Percentiles rank a stretch among this genome's conserved stretches.
These are phyloP conservation scores for Euphorbia tirucalli DNA, from an alignment of 345 rosid species.

Conservation along the genomic window DNA sequence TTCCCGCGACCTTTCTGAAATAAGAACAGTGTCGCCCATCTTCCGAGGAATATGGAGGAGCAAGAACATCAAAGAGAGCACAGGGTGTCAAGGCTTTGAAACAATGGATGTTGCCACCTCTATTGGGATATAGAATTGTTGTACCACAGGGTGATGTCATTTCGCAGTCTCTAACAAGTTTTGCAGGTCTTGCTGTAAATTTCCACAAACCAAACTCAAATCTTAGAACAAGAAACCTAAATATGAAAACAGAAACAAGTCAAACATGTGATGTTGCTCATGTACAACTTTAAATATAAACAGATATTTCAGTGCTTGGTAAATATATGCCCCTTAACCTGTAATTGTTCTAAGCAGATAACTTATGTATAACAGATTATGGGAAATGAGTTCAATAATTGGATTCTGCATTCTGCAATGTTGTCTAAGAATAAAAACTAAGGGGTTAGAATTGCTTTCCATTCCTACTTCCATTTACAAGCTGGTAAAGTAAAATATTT, in stretches of 20 bases:
- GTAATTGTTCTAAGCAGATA: no score
- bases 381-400: background rate
- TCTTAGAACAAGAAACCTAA: background rate
- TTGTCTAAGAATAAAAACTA: background rate
- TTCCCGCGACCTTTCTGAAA: slow-evolving; percentile 49
- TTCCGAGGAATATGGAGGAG: slow-evolving; percentile 71
- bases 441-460: background rate
- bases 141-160: slow-evolving; percentile 64
- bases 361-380: no score
- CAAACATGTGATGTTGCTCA: background rate
- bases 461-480: background rate
- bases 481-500: background rate
- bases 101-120: slow-evolving; percentile 83
- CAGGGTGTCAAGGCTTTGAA: slow-evolving; percentile 74
- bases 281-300: background rate
- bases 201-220: slow-evolving; percentile 7
- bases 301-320: background rate
- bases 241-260: background rate
- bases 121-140: slow-evolving; percentile 64
- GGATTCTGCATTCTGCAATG: background rate
- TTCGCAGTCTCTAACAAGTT: slow-evolving; percentile 57
- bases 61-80: slow-evolving; percentile 66
- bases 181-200: slow-evolving; percentile 76
- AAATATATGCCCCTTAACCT: background rate
- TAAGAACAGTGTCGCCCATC: slow-evolving; percentile 64